Evolutionary conservation across 2,329 filamentous ascomycete species (phyloP).

Genomic region (Meredithiella fracta): DNA sequence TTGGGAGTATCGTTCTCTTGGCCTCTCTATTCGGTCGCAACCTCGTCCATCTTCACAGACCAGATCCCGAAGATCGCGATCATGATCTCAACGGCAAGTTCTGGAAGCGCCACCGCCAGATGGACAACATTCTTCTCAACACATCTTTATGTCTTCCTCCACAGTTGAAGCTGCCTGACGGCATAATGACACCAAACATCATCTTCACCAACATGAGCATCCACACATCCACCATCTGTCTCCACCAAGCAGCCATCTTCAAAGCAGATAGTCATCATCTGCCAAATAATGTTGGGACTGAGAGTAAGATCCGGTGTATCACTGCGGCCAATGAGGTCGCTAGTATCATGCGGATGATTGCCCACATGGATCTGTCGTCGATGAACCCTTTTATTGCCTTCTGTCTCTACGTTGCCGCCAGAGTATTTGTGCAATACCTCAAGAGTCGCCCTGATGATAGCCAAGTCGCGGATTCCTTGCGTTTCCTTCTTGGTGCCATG

Average conservation of each 20-base stretch:
- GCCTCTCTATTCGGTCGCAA: conserved; percentile 86
- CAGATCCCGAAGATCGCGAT: conserved; percentile 64
- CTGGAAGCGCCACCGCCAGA: conserved; percentile 78
- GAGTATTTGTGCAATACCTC: conserved; percentile 92
- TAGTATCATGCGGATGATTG: conserved; percentile 87
- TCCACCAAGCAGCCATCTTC: conserved; percentile 97
- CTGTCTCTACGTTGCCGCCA: conserved; percentile 85
- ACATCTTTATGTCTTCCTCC: conserved; percentile 70
- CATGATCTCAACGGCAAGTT: conserved; percentile 83
- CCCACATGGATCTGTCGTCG: conserved; percentile 75
- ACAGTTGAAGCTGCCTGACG: conserved; percentile 61
- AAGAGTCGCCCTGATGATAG: conserved; percentile 80
- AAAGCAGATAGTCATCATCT: conserved; percentile 84
- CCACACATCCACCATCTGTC: conserved; percentile 85
- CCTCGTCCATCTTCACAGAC: conserved; percentile 76
- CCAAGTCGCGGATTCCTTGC: conserved; percentile 62
- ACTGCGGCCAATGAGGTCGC: conserved; percentile 88
- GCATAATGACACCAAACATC: conserved; percentile 63
- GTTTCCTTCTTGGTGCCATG: conserved; percentile 82
- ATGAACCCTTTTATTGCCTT: conserved; percentile 95
- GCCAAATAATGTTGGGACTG: conserved; percentile 58
- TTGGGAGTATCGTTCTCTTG: conserved; percentile 67
- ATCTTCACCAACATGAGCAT: conserved; percentile 95
- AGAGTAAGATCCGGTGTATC: conserved; percentile 86
- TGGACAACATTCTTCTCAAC: conserved; percentile 83